These are phyloP conservation scores for Cryptococcus hybrid DNA, from an alignment of 1,284 basidiomycete genomes.

Conservation along the genomic window DNA sequence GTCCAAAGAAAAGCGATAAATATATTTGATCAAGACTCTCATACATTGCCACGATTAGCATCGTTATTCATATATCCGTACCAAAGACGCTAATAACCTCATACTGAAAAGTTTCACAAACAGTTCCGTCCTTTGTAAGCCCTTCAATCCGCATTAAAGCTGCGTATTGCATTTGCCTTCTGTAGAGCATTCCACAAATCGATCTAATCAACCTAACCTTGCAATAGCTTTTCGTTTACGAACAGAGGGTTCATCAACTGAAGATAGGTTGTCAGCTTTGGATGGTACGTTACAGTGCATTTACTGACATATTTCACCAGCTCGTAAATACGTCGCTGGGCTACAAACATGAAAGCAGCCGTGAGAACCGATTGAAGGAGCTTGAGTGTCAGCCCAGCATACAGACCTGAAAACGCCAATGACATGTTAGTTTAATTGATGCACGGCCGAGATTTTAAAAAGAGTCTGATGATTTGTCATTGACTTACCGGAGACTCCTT, in stretches of 20 bases:
- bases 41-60: too few relatives aligned
- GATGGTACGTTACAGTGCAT: neutral
- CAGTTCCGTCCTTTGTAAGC: too few relatives aligned
- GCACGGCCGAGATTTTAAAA: neutral
- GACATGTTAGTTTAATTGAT: neutral
- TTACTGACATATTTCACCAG: conserved; percentile 42
- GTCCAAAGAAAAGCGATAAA: neutral
- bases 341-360: conserved; percentile 83
- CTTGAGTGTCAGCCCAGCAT: conserved; percentile 81
- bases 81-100: too few relatives aligned
- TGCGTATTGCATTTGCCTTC: neutral
- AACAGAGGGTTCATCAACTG: too few relatives aligned
- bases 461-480: neutral
- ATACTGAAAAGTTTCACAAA: too few relatives aligned
- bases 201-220: too few relatives aligned
- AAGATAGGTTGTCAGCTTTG: too few relatives aligned
- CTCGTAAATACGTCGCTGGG: conserved; percentile 64
- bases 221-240: too few relatives aligned
- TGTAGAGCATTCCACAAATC: too few relatives aligned
- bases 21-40: too few relatives aligned
- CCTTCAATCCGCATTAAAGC: neutral
- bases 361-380: conserved; percentile 85
- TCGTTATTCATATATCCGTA: too few relatives aligned
- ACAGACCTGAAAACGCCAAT: conserved; percentile 59
- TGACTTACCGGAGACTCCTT: conserved; percentile 59